A percentile compares a stretch with the other conserved stretches of the same genome.
phyloP scores from a whole-genome alignment of 2,329 filamentous ascomycete species.

The Ophiostoma ips region DNA sequence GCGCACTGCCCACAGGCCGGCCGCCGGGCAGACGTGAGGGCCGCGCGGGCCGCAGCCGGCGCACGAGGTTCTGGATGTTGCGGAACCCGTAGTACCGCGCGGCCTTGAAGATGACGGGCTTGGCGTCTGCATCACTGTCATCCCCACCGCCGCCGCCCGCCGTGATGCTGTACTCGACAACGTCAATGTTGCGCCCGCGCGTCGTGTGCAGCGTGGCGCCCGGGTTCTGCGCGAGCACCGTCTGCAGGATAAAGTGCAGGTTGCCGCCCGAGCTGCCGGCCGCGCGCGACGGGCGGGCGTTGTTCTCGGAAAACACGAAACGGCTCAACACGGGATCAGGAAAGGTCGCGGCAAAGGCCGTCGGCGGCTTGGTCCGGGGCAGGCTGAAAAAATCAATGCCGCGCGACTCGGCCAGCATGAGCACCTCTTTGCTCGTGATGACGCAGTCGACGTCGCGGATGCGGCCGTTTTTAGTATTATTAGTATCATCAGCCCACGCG shows the following conservation, averaged over 20 bases:
- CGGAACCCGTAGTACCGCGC: constrained; percentile 94
- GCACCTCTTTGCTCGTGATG: constrained; percentile 86
- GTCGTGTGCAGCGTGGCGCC: constrained; percentile 57
- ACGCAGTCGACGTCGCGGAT: constrained; percentile 93
- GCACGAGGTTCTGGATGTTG: constrained; percentile 95
- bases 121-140: no score
- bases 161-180: constrained; percentile 64
- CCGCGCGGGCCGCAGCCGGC: constrained; percentile 71
- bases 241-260: constrained; percentile 68
- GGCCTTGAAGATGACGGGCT: constrained; percentile 57
- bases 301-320: constrained; percentile 52
- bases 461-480: constrained; percentile 30
- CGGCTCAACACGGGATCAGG: constrained; percentile 56
- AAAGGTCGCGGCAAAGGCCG: constrained; percentile 39
- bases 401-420: constrained; percentile 75
- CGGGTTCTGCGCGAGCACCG: constrained; percentile 55
- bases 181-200: constrained; percentile 78
- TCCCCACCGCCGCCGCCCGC: constrained; percentile 27
- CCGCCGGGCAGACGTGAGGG: constrained; percentile 69
- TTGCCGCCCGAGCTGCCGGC: constrained; percentile 82
- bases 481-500: constrained; percentile 60
- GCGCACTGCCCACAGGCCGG: constrained; percentile 41
- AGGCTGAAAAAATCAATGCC: constrained; percentile 63
- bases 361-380: constrained; percentile 29
- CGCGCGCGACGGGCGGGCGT: constrained; percentile 16